phyloP scores from a whole-genome alignment of 306 rosid genomes.

The Vigna reflexopilosa region DNA sequence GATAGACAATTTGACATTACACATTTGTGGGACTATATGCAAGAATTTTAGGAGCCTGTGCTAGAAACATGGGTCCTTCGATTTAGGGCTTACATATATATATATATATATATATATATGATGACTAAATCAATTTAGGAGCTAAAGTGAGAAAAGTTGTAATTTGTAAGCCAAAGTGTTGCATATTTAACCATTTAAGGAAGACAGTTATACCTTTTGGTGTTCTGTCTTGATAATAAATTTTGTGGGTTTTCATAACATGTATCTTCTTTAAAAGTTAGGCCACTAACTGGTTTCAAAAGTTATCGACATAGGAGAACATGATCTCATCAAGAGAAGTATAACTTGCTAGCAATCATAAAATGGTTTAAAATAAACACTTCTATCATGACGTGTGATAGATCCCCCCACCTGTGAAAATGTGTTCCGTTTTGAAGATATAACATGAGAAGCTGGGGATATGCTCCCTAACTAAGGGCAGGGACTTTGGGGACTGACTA shows the following conservation, averaged over 20 bases:
- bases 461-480: neutral
- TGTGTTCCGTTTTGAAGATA: neutral
- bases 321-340: neutral
- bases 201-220: neutral
- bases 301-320: constrained; percentile 6
- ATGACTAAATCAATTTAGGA: constrained; percentile 6
- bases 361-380: neutral
- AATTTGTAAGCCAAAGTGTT: neutral
- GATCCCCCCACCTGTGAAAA: neutral
- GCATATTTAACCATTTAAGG: neutral
- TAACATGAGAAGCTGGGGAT: neutral
- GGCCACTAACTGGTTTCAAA: constrained; percentile 1
- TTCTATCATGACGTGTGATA: neutral
- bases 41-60: constrained; percentile 12
- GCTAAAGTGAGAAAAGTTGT: neutral
- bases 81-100: neutral
- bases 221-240: neutral
- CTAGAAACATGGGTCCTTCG: neutral
- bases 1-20: neutral
- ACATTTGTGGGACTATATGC: constrained; percentile 5
- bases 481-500: constrained; percentile 5
- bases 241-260: neutral
- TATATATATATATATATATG: no score
- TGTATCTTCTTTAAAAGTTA: constrained; percentile 2
- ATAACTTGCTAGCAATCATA: constrained; percentile 3